Evolutionary conservation across 441 rosid species (phyloP).

Genomic region (Metrosideros polymorpha): DNA sequence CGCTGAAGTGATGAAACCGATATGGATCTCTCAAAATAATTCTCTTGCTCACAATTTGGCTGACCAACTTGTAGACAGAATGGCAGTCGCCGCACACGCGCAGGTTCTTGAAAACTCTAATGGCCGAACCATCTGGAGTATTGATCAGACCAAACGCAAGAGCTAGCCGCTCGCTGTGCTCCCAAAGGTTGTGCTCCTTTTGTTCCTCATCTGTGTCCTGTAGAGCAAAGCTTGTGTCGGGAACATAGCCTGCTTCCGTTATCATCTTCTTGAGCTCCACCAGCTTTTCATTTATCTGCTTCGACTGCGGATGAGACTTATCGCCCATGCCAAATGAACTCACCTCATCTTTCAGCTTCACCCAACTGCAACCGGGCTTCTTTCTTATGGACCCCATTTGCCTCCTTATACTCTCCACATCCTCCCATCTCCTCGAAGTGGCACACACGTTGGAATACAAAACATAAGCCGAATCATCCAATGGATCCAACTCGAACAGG

Average conservation of each 20-base stretch:
- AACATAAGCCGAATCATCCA: constrained; percentile 80
- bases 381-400: constrained; percentile 69
- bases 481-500: constrained; percentile 53
- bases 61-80: constrained; percentile 60
- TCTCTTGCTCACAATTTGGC: constrained; percentile 33
- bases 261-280: constrained; percentile 70
- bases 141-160: constrained; percentile 68
- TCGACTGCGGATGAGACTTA: constrained; percentile 41
- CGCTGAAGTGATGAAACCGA: constrained; percentile 67
- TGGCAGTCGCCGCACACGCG: constrained; percentile 81
- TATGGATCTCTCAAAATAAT: constrained; percentile 61
- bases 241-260: constrained; percentile 63
- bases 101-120: constrained; percentile 75
- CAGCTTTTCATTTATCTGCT: constrained; percentile 51
- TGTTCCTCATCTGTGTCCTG: constrained; percentile 90
- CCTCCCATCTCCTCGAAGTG: constrained; percentile 73
- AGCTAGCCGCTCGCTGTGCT: constrained; percentile 82
- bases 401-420: constrained; percentile 51
- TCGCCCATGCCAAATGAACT: constrained; percentile 70
- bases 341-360: constrained; percentile 51
- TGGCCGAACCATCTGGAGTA: constrained; percentile 41
- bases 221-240: constrained; percentile 65
- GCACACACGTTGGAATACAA: constrained; percentile 78
- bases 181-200: constrained; percentile 81
- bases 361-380: constrained; percentile 93